Evolutionary conservation across 306 rosid genomes (phyloP).

Genomic region (Cicer pinnatifidum): DNA sequence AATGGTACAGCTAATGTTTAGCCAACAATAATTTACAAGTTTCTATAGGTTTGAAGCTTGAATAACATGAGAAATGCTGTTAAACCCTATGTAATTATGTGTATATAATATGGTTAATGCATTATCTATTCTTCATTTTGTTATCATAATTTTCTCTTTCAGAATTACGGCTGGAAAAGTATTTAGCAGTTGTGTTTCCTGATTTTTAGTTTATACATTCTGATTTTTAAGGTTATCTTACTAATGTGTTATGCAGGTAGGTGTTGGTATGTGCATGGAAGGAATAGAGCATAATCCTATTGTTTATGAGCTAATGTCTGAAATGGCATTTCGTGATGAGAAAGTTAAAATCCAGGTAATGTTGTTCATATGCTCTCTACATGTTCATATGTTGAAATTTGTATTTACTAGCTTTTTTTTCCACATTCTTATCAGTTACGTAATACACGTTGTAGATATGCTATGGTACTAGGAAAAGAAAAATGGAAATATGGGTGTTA

Average conservation of each 20-base stretch:
- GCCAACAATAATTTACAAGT: not conserved
- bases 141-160: slow-evolving; percentile 23
- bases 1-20: slow-evolving; percentile 64
- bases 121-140: slow-evolving; percentile 23
- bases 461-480: not conserved
- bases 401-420: slow-evolving; percentile 11
- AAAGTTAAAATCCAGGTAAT: slow-evolving; percentile 74
- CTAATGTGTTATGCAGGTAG: slow-evolving; percentile 60
- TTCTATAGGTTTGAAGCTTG: slow-evolving; percentile 30
- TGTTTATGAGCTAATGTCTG: slow-evolving; percentile 84
- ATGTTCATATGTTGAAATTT: slow-evolving; percentile 8
- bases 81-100: slow-evolving; percentile 23
- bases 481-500: slow-evolving; percentile 5
- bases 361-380: slow-evolving; percentile 23
- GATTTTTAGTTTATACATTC: slow-evolving; percentile 13
- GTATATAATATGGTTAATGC: not conserved
- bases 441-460: slow-evolving; percentile 1
- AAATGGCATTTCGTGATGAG: slow-evolving; percentile 85
- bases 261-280: slow-evolving; percentile 99
- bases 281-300: slow-evolving; percentile 95
- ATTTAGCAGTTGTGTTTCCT: slow-evolving; percentile 16
- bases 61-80: slow-evolving; percentile 15
- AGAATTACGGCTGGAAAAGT: slow-evolving; percentile 30
- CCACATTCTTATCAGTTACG: slow-evolving; percentile 4
- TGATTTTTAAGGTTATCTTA: slow-evolving; percentile 21